Percentiles rank a stretch among this genome's conserved stretches.
These are phyloP conservation scores for Lagerstroemia speciosa DNA, from an alignment of 345 rosid genomes.

Conservation along the genomic window DNA sequence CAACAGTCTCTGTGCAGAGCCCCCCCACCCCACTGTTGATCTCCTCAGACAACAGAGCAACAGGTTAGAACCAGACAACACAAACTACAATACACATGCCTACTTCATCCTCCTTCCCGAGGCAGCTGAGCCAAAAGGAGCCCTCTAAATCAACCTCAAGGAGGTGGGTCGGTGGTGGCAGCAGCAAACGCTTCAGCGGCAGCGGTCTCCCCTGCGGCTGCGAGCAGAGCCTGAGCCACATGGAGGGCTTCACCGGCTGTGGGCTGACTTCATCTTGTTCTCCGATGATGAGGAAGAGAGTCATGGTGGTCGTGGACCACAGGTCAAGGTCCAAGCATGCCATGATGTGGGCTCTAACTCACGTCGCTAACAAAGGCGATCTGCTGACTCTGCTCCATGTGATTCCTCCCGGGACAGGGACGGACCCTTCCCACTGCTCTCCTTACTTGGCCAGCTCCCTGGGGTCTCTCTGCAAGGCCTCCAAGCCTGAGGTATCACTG, in stretches of 20 bases:
- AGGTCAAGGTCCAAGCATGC: conserved; percentile 73
- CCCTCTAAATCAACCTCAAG: conserved; percentile 45
- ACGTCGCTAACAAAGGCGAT: conserved; percentile 70
- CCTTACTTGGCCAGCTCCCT: conserved; percentile 59
- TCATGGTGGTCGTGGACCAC: conserved; percentile 88
- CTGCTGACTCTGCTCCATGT: conserved; percentile 74
- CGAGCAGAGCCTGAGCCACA: conserved; percentile 14
- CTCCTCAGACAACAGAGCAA: neutral
- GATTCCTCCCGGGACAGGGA: conserved; percentile 22
- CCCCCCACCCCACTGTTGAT: neutral
- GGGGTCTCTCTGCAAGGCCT: conserved; percentile 86
- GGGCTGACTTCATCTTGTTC: no score
- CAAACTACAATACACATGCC: conserved; percentile 3
- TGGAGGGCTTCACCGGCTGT: conserved; percentile 17
- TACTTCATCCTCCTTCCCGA: conserved; percentile 42
- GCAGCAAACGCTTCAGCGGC: conserved; percentile 11
- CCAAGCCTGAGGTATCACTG: conserved; percentile 65
- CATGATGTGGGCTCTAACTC: conserved; percentile 98
- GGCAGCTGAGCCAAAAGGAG: conserved; percentile 57
- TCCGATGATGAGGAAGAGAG: conserved; percentile 52
- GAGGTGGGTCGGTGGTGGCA: conserved; percentile 33
- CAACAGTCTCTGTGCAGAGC: neutral
- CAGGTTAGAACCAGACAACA: neutral
- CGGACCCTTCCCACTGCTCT: conserved; percentile 16
- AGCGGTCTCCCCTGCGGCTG: conserved; percentile 9